phyloP scores from a whole-genome alignment of 257 asterid species.

The Solanum tarijense region DNA sequence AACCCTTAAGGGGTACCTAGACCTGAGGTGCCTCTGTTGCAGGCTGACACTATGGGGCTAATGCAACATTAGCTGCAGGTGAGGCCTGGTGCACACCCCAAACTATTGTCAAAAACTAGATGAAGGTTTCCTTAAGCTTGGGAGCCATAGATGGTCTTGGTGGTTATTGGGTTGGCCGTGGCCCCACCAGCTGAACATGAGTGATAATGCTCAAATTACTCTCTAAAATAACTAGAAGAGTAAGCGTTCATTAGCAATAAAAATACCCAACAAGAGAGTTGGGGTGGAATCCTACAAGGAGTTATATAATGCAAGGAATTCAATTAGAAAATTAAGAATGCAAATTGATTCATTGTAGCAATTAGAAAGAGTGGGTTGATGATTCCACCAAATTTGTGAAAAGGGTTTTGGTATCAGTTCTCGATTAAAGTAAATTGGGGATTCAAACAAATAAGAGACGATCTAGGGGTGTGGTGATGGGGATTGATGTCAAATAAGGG shows the following conservation, averaged over 20 bases:
- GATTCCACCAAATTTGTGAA: neutral
- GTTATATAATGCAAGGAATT: neutral
- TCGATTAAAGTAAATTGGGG: neutral
- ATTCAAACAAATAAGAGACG: neutral
- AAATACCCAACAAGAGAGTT: neutral
- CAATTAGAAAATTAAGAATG: neutral
- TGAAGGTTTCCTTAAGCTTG: neutral
- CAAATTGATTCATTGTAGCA: neutral
- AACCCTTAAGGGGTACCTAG: no score
- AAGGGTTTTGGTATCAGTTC: neutral
- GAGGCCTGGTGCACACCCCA: no score
- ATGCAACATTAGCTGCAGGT: no score
- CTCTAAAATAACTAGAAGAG: neutral
- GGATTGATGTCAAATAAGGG: neutral
- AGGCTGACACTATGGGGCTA: no score
- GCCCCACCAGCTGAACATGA: neutral
- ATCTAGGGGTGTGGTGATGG: neutral
- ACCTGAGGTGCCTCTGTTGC: no score
- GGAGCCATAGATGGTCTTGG: neutral
- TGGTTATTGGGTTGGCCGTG: neutral
- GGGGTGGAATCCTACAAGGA: neutral
- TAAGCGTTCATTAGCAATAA: neutral
- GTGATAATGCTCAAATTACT: neutral
- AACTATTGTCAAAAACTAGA: neutral
- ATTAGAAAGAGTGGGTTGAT: neutral